Evolutionary conservation across 192 early-diverging fungal species (phyloP), one percentile per base, ranked within the genome.

Genomic region (Phycomyces blakesleeanus): DNA sequence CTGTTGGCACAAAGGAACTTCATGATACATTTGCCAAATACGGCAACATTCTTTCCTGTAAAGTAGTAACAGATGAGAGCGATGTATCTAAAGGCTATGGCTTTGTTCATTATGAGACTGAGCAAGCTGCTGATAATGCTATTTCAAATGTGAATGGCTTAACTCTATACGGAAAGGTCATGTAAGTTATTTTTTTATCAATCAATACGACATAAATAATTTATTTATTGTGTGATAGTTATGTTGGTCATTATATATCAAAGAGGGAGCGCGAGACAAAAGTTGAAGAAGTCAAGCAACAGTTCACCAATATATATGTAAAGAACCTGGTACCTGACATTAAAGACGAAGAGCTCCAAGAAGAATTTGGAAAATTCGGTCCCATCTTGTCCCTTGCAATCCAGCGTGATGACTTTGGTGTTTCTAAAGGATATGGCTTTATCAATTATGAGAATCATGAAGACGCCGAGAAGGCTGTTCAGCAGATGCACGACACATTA

Each of bases 21-120:
- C 89, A 93, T 76, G 93, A 96, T 75, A 94, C 92, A 29, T 96
- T 96, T 73, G 79, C 89, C 25, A 84, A 91, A 38, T 96, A 92
- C 55, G 93, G 93, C 55, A 78, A 78, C 64, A 93, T 96, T 60
- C 74, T 92, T 25, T 86, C 84, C 64, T 94, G 92, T 87, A 94
- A 94, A 76, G 89, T 96, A 50, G 89, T 84, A 15, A 75, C 77
- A 51, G 76, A 83, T 44, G 84, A 90, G 34, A 34, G 41, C 3
- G 91, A 83, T 15, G 57, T 54, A 27, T 88, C 87, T 67, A 89
- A 83, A 59, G 92, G 93, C 37, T 93, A 89, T 78, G 93, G 91
- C 15, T 96, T 89, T 61, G 91, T 96, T 39, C 91, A 93, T 82
- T 96, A 91, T 76, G 92, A 96, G 71, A 90, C 85, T 27, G 66